These are phyloP conservation scores for Sporothrix sp. DNA, from an alignment of 2,329 filamentous ascomycete genomes.

Conservation along the genomic window DNA sequence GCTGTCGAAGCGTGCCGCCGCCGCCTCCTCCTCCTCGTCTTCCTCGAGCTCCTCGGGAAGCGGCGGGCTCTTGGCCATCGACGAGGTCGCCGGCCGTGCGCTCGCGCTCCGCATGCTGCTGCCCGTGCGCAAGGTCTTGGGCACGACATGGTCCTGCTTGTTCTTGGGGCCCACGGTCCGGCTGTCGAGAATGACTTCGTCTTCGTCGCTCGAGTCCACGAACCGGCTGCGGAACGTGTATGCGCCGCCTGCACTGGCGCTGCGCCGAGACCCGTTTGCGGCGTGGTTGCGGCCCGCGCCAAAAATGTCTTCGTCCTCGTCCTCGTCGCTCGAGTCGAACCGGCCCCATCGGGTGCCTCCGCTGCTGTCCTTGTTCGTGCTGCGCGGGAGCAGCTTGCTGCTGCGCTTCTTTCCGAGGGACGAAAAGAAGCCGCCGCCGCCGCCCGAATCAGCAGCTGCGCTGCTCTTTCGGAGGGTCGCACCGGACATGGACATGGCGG, in stretches of 20 bases:
- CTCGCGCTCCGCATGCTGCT: constrained; percentile 10
- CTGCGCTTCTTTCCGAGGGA: constrained; percentile 32
- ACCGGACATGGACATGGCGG: constrained; percentile 2
- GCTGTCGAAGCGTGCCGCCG: background rate
- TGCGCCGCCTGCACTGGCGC: background rate
- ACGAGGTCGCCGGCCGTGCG: background rate
- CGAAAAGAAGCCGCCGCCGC: constrained; percentile 30
- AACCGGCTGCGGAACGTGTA: constrained; percentile 43
- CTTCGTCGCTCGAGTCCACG: constrained; percentile 56
- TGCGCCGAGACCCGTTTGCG: background rate
- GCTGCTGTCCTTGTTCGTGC: constrained; percentile 25
- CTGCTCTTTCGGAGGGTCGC: constrained; percentile 6
- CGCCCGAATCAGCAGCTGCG: constrained; percentile 9
- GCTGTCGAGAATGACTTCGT: constrained; percentile 23
- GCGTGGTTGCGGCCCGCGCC: background rate
- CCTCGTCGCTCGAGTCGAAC: constrained; percentile 57
- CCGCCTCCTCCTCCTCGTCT: background rate
- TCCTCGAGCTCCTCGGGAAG: constrained; percentile 33
- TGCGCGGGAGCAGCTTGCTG: constrained; percentile 24
- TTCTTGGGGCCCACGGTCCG: constrained; percentile 52
- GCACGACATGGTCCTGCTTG: constrained; percentile 52
- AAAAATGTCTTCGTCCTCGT: constrained; percentile 28
- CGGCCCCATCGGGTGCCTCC: constrained; percentile 25
- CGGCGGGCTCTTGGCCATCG: constrained; percentile 19
- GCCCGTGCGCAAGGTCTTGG: constrained; percentile 26